Conservation (phyloP, 192 early-diverging fungal species). For the Physocladia obscura region DNA sequence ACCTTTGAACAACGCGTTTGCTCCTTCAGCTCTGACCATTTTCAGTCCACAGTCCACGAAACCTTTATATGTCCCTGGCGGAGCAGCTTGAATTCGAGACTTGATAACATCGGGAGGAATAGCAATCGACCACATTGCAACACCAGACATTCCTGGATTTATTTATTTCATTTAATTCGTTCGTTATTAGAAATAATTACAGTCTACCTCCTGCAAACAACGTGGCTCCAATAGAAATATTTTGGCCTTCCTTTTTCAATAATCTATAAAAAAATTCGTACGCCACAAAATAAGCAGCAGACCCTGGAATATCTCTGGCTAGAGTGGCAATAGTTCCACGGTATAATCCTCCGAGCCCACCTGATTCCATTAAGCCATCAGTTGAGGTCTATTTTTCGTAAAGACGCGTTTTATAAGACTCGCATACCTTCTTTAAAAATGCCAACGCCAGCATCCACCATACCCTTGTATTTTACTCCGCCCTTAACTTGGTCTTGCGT, state of each 20-base stretch:
- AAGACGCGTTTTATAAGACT: not conserved
- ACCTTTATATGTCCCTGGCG: conserved; percentile 82
- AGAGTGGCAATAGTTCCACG: conserved; percentile 93
- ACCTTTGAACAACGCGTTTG: conserved; percentile 79
- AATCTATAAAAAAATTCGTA: conserved; percentile 73
- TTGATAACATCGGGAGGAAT: conserved; percentile 91
- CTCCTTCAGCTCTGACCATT: conserved; percentile 78
- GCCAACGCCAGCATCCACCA: conserved; percentile 79
- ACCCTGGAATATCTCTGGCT: conserved; percentile 88
- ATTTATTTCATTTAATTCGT: too few relatives aligned
- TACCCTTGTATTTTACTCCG: conserved; percentile 82
- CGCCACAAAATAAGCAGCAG: conserved; percentile 83
- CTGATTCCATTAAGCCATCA: not conserved
- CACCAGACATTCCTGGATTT: conserved; percentile 66
- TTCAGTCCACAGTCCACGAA: conserved; percentile 65
- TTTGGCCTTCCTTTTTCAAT: conserved; percentile 61
- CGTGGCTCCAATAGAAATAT: conserved; percentile 74
- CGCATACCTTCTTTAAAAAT: conserved; percentile 70
- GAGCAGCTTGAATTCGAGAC: conserved; percentile 84
- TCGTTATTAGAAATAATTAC: too few relatives aligned
- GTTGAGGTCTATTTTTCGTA: not conserved
- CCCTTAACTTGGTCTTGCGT: conserved; percentile 68
- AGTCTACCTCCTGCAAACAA: conserved; percentile 90
- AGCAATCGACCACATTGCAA: conserved; percentile 96
- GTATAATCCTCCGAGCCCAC: conserved; percentile 85